Base-by-base conservation (phyloP, 1,284 basidiomycete species). In the Marasmius oreades region DNA sequence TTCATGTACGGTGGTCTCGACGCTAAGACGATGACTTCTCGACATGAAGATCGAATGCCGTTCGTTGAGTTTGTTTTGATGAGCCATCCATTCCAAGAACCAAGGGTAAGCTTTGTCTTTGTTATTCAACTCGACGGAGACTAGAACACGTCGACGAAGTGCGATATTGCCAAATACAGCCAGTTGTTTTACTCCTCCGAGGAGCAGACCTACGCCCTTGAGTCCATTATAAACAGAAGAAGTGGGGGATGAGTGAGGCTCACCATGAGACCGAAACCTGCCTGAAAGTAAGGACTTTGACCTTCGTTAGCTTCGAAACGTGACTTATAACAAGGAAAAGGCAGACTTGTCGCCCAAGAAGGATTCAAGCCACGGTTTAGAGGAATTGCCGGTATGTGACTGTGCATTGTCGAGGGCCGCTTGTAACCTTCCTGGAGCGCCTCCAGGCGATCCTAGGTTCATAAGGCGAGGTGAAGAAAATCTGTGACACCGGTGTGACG, bases 81-180 rank as follows among this genome's bases (percentile, higher is more conserved):
- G 82, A 2, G 94, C 87, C 92, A 99, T 94, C 97, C 97, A 99
- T 59, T 91, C 81, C 28, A 99, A 84, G 70, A 99, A 96, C 95
- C 97, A 99, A 36, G 93, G 90, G 70, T 99, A 98, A 2, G 95
- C 82, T 26, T 84, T 87, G 70, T 99, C 97, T 67, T 95, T 94
- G 65, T 95, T 98, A 52, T 93, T 93, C 63, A 99, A 95, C 74
- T 99, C 97, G 48, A 99, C 84, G 5, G 93, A 90, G 44, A 99
- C 95, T 51, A 99, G 86, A 76, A 99, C 80, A 31, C 96, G 85
- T 23, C 97, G 81, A 57, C 92, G 94, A 43, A 95, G 85, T 33
- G 90, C 80, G 3, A 82, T 85, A 5, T 89, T 82, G 18, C 86
- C 88, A 16, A 92, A 73, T 10, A 88, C 82, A 20, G 86, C 67